Evolutionary conservation across 805 yeast genomes (phyloP), one percentile per base, ranked within the genome.

Genomic region (Cyberlindnera mrakii): DNA sequence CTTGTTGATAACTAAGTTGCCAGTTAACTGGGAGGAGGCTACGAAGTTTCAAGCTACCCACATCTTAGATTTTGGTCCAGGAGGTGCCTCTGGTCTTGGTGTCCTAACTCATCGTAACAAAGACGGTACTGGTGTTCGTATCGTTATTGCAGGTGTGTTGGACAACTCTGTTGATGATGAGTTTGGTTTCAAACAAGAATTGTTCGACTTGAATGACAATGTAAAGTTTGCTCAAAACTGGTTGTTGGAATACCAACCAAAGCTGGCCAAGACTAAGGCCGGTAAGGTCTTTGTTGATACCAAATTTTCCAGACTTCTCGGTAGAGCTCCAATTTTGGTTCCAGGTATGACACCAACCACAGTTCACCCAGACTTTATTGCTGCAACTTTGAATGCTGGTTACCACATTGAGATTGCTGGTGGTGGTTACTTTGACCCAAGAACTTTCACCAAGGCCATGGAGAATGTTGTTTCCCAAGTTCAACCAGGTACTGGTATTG

Each of bases 311-410:
- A 77, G 90, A 64, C 75, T 93, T 56, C 70, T 93, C 50, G 96
- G 97, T 49, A 85, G 89, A 67, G 90, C 99, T 49, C 99, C 99
- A 47, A 71, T 93, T 54, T 83, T 95, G 83, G 93, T 93, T 54
- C 96, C 99, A 32, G 99, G 99, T 72, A 93, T 93, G 99, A 93
- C 99, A 33, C 99, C 99, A 63, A 80, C 96, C 35, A 93, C 99
- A 29, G 97, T 90, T 44, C 83, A 86, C 53, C 93, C 98, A 37
- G 90, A 86, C 49, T 90, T 93, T 58, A 95, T 93, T 45, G 84
- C 96, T 48, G 95, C 96, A 29, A 83, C 97, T 25, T 76, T 90
- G 60, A 89, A 90, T 63, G 89, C 98, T 40, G 99, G 99, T 49
- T 93, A 90, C 71, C 96, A 88, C 63, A 88, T 91, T 59, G 99